Evolutionary conservation across 2,329 filamentous ascomycete species (phyloP).

Genomic region (Alternaria sp.): DNA sequence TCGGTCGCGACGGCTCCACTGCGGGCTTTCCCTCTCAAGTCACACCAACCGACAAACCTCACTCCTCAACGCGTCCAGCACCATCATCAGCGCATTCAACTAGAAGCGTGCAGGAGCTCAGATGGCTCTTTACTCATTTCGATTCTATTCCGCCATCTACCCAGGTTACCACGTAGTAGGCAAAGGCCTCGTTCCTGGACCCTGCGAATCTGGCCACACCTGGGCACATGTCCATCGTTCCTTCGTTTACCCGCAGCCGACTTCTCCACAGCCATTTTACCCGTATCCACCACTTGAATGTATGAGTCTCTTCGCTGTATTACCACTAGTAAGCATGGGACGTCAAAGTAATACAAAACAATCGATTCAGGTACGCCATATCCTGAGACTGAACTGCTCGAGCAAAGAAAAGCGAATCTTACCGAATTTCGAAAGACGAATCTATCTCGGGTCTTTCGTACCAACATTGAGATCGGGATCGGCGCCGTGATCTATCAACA

Average conservation of each 20-base stretch:
- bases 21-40: not conserved
- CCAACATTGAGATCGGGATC: not conserved
- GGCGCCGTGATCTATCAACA: not conserved
- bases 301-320: not conserved
- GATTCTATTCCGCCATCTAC: not conserved
- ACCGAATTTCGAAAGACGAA: not conserved
- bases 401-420: not conserved
- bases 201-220: not conserved
- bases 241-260: not conserved
- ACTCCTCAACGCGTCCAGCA: not conserved
- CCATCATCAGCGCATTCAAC: not conserved
- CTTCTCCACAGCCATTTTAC: not conserved
- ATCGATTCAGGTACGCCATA: not conserved
- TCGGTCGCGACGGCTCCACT: not conserved
- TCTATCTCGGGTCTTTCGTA: not conserved
- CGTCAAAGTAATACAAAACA: not conserved
- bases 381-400: not conserved
- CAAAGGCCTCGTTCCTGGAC: not conserved
- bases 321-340: not conserved
- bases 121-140: not conserved
- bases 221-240: not conserved
- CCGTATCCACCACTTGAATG: not conserved
- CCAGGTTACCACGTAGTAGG: not conserved
- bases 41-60: not conserved
- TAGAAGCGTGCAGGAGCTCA: not conserved